A percentile compares a stretch with the other conserved stretches of the same genome.
phyloP scores from a whole-genome alignment of 345 rosid species.

The Corchorus olitorius region DNA sequence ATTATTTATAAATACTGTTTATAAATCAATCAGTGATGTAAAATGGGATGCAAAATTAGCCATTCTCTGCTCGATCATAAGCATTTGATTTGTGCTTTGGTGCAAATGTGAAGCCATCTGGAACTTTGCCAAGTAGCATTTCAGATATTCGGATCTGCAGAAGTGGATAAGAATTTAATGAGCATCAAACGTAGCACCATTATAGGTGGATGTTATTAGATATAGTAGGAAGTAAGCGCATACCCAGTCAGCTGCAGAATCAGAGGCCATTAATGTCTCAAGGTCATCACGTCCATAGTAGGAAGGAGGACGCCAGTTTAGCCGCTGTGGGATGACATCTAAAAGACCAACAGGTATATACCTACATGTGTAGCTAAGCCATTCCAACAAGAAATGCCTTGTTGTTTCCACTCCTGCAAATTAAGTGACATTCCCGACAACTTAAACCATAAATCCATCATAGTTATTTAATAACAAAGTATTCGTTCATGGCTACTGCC shows the following conservation, averaged over 20 bases:
- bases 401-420: constrained; percentile 84
- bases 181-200: not conserved
- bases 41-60: constrained; percentile 38
- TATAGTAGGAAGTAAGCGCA: constrained; percentile 4
- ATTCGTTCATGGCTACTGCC: not conserved
- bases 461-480: not conserved
- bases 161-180: not conserved
- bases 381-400: constrained; percentile 89
- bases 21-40: not conserved
- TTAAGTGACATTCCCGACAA: constrained; percentile 1
- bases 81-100: constrained; percentile 96
- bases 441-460: not conserved
- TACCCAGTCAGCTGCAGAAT: constrained; percentile 98
- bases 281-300: constrained; percentile 93
- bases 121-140: constrained; percentile 92
- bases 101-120: constrained; percentile 85
- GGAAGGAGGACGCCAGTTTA: constrained; percentile 95
- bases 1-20: too few species aligned
- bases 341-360: constrained; percentile 87
- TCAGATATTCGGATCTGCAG: constrained; percentile 83
- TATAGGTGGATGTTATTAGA: not conserved
- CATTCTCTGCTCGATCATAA: constrained; percentile 86
- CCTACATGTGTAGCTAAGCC: constrained; percentile 87
- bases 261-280: constrained; percentile 93
- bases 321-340: constrained; percentile 74